Evolutionary conservation across 1,284 basidiomycete species (phyloP).

Genomic region (Sanghuangporus weigelae): DNA sequence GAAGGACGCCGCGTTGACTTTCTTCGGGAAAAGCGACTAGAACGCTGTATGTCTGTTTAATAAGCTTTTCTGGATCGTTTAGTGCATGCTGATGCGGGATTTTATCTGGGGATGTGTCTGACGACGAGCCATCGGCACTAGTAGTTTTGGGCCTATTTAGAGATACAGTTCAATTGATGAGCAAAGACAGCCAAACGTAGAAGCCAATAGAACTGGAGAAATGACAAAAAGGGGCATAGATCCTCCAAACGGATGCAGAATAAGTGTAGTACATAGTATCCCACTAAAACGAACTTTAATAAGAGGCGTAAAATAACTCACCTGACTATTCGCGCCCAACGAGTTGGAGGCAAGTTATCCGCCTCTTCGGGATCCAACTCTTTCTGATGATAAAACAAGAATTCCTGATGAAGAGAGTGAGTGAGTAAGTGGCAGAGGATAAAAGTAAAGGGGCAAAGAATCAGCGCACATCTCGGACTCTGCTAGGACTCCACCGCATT

Average conservation of each 20-base stretch:
- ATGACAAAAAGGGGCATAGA: background rate
- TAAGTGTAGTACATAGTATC: constrained; percentile 10
- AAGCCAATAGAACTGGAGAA: background rate
- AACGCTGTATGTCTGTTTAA: constrained; percentile 82
- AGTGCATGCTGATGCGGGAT: constrained; percentile 12
- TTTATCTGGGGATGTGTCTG: constrained; percentile 33
- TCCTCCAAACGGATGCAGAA: background rate
- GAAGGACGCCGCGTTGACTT: constrained; percentile 51
- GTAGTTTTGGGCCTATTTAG: constrained; percentile 4
- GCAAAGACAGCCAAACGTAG: constrained; percentile 8
- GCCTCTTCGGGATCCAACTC: constrained; percentile 63
- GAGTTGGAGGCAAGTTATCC: constrained; percentile 55
- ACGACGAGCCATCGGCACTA: constrained; percentile 26
- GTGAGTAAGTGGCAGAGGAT: constrained; percentile 6
- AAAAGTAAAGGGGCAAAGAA: constrained; percentile 11
- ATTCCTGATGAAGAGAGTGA: constrained; percentile 46
- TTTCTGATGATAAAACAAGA: constrained; percentile 78
- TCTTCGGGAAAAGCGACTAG: constrained; percentile 67
- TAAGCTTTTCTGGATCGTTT: constrained; percentile 53
- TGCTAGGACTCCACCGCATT: constrained; percentile 77
- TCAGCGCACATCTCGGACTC: constrained; percentile 66
- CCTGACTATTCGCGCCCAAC: constrained; percentile 74
- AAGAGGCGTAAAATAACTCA: constrained; percentile 26
- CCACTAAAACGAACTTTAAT: background rate
- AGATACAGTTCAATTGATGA: background rate